phyloP scores from a whole-genome alignment of 768 basidiomycete genomes.

The Paxillus rubicundulus region DNA sequence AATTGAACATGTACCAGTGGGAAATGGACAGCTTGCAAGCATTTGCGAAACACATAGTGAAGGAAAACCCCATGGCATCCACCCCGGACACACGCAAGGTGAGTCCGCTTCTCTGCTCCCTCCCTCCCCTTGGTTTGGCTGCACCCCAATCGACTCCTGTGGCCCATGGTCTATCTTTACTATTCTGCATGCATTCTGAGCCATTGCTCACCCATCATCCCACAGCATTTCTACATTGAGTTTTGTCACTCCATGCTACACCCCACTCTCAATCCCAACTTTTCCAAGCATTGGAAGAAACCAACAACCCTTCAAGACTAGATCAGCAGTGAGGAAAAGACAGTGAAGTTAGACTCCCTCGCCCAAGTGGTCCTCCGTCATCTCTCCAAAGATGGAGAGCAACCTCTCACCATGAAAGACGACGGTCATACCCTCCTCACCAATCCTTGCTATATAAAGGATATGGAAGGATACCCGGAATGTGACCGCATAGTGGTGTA shows the following conservation, averaged over 20 bases:
- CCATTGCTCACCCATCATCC: too few relatives aligned
- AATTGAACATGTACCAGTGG: too few relatives aligned
- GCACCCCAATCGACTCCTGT: too few relatives aligned
- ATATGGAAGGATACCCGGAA: background rate
- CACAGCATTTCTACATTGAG: conserved; percentile 17
- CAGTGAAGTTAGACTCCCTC: conserved; percentile 9
- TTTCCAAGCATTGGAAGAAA: background rate
- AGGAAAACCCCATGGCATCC: too few relatives aligned
- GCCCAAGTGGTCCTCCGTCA: background rate
- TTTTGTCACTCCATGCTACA: conserved; percentile 7
- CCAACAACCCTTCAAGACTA: background rate
- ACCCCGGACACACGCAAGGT: too few relatives aligned
- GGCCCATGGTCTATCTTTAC: too few relatives aligned
- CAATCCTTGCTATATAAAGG: too few relatives aligned
- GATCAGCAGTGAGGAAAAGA: background rate
- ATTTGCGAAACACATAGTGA: too few relatives aligned
- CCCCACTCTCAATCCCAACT: background rate
- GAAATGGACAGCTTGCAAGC: too few relatives aligned
- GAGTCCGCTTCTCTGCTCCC: too few relatives aligned
- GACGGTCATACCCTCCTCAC: background rate
- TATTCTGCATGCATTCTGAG: too few relatives aligned
- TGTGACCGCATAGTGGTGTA: conserved; percentile 15
- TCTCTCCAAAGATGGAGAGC: background rate
- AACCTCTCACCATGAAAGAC: background rate
- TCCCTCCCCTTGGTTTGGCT: too few relatives aligned